These are phyloP conservation scores for Amanita rubescens DNA, from an alignment of 768 basidiomycete genomes.

Conservation along the genomic window DNA sequence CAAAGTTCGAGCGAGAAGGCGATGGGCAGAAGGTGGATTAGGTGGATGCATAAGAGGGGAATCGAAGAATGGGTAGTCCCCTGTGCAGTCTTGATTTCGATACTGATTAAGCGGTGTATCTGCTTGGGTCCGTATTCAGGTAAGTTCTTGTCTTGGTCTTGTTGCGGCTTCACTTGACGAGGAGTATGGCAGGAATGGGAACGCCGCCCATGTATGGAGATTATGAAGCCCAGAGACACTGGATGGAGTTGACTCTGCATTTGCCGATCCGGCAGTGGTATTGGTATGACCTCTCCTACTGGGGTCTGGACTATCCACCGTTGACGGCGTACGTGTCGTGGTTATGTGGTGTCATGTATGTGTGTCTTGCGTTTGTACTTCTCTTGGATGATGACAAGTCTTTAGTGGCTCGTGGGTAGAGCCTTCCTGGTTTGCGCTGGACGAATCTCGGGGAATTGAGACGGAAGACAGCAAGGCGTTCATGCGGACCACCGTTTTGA, in stretches of 20 bases:
- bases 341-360: conserved; percentile 72
- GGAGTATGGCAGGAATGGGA: conserved; percentile 39
- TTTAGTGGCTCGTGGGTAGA: conserved; percentile 31
- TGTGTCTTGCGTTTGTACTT: conserved; percentile 9
- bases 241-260: conserved; percentile 88
- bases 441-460: conserved; percentile 67
- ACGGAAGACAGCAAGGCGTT: conserved; percentile 57
- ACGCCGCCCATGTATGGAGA: conserved; percentile 86
- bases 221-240: conserved; percentile 91
- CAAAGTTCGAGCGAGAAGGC: conserved; percentile 17
- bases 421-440: conserved; percentile 64
- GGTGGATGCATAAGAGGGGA: conserved; percentile 72
- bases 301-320: conserved; percentile 95
- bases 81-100: conserved; percentile 41
- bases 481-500: conserved; percentile 74
- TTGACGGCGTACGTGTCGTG: conserved; percentile 87
- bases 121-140: conserved; percentile 82
- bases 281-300: conserved; percentile 79
- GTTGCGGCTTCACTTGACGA: neutral
- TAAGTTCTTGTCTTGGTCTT: conserved; percentile 26
- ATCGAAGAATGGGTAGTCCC: conserved; percentile 57
- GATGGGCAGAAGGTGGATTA: conserved; percentile 57
- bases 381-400: neutral
- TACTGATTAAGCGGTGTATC: conserved; percentile 58
- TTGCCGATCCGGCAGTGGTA: conserved; percentile 79